A percentile compares a stretch with the other conserved stretches of the same genome.
phyloP scores from a whole-genome alignment of 2,329 filamentous ascomycete species.

The Hortaea werneckii region DNA sequence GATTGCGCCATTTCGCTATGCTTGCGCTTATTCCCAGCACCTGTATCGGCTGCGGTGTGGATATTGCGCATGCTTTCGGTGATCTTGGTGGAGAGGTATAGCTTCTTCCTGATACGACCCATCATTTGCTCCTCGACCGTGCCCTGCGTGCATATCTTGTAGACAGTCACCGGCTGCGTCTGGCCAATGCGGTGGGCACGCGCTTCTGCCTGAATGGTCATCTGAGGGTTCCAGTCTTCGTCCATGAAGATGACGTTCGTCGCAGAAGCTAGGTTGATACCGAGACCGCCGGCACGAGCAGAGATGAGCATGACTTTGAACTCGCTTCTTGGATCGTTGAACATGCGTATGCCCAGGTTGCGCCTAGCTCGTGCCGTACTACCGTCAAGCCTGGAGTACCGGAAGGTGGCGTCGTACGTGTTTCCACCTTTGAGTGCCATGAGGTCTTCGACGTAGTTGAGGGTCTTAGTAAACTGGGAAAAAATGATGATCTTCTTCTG shows the following conservation, averaged over 20 bases:
- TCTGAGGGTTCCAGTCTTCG: constrained; percentile 46
- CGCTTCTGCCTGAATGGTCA: constrained; percentile 45
- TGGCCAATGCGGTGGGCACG: constrained; percentile 47
- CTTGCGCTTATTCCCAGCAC: constrained; percentile 23
- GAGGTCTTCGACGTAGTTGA: constrained; percentile 45
- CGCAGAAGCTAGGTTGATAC: constrained; percentile 45
- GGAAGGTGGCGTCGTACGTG: constrained; percentile 26
- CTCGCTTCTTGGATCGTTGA: constrained; percentile 36
- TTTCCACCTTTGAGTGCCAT: constrained; percentile 35
- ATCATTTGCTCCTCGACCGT: constrained; percentile 52
- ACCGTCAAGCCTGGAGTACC: constrained; percentile 43
- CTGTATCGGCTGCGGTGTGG: constrained; percentile 28
- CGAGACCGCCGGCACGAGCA: constrained; percentile 45
- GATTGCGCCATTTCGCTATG: constrained; percentile 9
- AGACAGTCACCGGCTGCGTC: constrained; percentile 43
- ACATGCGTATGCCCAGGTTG: constrained; percentile 44
- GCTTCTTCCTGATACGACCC: constrained; percentile 49
- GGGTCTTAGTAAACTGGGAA: constrained; percentile 42
- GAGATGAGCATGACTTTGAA: constrained; percentile 48
- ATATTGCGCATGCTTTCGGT: constrained; percentile 49
- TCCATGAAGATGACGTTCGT: constrained; percentile 49
- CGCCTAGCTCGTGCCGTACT: constrained; percentile 38
- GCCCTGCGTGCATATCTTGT: constrained; percentile 46
- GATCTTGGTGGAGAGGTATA: constrained; percentile 51
- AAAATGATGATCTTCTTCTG: constrained; percentile 49